Evolutionary conservation across 2,329 filamentous ascomycete species (phyloP), one percentile per base, ranked within the genome.

Genomic region (Colletotrichum paranaense): DNA sequence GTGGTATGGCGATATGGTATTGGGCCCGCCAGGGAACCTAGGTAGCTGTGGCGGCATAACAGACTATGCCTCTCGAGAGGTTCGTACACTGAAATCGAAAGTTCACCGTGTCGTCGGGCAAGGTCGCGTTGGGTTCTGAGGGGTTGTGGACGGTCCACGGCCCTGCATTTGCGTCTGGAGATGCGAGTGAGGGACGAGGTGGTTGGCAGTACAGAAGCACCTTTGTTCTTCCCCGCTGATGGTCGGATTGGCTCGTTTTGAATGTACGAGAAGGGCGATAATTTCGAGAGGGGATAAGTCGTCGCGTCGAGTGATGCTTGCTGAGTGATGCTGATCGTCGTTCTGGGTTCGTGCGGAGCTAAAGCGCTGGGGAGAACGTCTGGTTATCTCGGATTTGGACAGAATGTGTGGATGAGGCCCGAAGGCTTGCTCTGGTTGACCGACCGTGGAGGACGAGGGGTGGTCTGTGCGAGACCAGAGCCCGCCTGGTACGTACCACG

Each of bases 11-110:
- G 77, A 74, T 74, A 87, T 83, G 71, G 81, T 78, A 67, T 82
- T 85, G 64, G 86, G 86, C 76, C 86, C 86, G 78, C 80, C 83
- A 76, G 83, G 83, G 80, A 86, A 88, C 81, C 86, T 82, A 73
- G 81, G 79, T 76, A 85, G 80, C 74, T 84, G 84, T 76, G 82
- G 83, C 80, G 83, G 82, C 83, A 84, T 83, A 80, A 78, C 80
- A 81, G 30, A 49, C 22, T 70, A 63, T 72, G 60, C 67, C 66
- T 70, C 60, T 67, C 60, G 16, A 35, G 42, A 46, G 62, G 65
- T 22, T 55, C 59, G 62, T 68, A 49, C 38, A 52, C 28, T 8
- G 56, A 53, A 38, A 22, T 59, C 24, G 53, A 56, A 42, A 35
- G 30, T 62, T 68, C 52, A 62, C 46, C 55, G 64, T 38, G 30